Base-by-base conservation (phyloP, 2,329 filamentous ascomycete species). In the Phaeoacremonium minimum region DNA sequence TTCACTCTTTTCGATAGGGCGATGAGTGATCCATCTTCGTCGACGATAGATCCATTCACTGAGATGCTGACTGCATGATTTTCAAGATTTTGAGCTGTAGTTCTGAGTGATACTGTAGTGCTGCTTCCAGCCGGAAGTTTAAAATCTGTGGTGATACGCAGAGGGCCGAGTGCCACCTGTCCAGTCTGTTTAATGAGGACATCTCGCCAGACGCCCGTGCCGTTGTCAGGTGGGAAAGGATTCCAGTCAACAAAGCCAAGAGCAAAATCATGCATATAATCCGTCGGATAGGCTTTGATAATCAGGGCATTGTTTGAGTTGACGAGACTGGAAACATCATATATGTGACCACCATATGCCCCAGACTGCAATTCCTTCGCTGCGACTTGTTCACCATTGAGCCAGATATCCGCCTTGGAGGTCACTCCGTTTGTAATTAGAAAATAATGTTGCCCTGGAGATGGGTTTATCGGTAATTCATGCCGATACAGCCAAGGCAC, bases 231-330 rank as follows among this genome's bases (percentile, higher is more conserved):
- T 0, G 77, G 75, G 36, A 72, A 71, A 0, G 75, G 75, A 37
- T 80, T 80, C 77, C 77, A 81, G 46, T 81, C 77, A 1, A 77
- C 69, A 37, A 78, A 82, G 0, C 75, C 75, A 8, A 79, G 55
- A 0, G 71, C 76, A 35, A 83, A 69, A 41, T 83, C 76, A 16
- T 70, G 64, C 13, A 73, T 63, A 49, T 80, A 81, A 43, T 77
- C 63, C 0, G 77, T 80, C 0, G 77, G 77, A 43, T 80, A 67
- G 0, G 67, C 71, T 28, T 63, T 61, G 14, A 81, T 66, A 2
- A 73, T 58, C 3, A 83, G 43, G 0, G 69, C 68, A 45, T 83
- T 81, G 0, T 42, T 35, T 0, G 62, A 59, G 1, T 47, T 43
- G 2, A 58, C 55, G 0, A 73, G 28, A 7, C 53, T 40, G 1